A percentile compares a stretch with the other conserved stretches of the same genome.
These are phyloP conservation scores for Vitis cinerea DNA, from an alignment of 164 flowering plant species.

Conservation along the genomic window DNA sequence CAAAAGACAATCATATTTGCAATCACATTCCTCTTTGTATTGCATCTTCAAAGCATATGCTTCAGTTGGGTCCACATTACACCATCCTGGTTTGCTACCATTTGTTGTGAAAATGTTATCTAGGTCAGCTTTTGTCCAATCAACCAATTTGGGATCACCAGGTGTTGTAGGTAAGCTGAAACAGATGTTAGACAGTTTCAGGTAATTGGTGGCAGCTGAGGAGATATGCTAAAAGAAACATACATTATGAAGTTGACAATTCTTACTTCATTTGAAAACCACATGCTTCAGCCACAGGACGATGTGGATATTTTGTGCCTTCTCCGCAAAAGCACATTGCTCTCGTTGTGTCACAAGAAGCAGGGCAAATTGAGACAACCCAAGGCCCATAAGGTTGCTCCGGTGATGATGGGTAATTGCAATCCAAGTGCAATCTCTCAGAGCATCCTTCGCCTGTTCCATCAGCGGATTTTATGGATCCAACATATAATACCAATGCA, in stretches of 20 bases:
- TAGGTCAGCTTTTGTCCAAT: slow-evolving; percentile 77
- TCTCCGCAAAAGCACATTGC: slow-evolving; percentile 99
- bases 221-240: slow-evolving; percentile 1
- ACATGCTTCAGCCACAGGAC: slow-evolving; percentile 93
- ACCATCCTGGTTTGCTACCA: slow-evolving; percentile 81
- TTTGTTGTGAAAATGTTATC: slow-evolving; percentile 75
- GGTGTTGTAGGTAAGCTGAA: slow-evolving; percentile 68
- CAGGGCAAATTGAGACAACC: slow-evolving; percentile 92
- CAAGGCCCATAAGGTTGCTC: slow-evolving; percentile 81
- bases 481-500: neutral
- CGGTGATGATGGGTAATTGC: slow-evolving; percentile 66
- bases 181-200: slow-evolving; percentile 11
- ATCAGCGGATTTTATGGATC: slow-evolving; percentile 13
- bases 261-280: slow-evolving; percentile 82
- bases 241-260: slow-evolving; percentile 2
- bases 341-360: slow-evolving; percentile 83
- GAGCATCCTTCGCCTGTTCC: slow-evolving; percentile 79
- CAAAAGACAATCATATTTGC: slow-evolving; percentile 84
- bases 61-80: slow-evolving; percentile 88
- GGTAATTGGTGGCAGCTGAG: slow-evolving; percentile 5
- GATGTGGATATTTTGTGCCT: slow-evolving; percentile 93
- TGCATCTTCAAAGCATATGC: slow-evolving; percentile 61
- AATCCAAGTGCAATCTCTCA: slow-evolving; percentile 54
- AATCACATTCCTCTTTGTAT: slow-evolving; percentile 88
- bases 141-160: slow-evolving; percentile 46